Base-by-base conservation (phyloP, 2,329 filamentous ascomycete species). In the Cladosporium oxysporum region DNA sequence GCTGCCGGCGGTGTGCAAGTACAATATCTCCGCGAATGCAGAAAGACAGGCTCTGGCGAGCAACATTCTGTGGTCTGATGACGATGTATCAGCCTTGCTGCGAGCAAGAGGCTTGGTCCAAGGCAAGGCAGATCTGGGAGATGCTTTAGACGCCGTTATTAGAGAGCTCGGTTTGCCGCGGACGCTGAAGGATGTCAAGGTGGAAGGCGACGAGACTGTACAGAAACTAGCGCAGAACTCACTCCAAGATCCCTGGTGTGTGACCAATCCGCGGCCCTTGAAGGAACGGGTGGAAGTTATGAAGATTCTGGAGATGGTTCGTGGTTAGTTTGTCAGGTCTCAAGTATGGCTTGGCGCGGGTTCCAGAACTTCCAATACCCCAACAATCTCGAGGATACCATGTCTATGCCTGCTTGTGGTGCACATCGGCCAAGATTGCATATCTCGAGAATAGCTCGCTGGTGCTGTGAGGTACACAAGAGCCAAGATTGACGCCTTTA, bases 1-100 rank as follows among this genome's bases (percentile, higher is more conserved):
- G 64, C 78, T 83, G 41, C 85, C 86, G 0, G 80, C 83, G 0
- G 85, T 88, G 6, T 84, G 84, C 71, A 84, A 83, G 71, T 88
- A 80, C 71, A 89, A 88, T 66, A 73, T 79, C 58, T 44, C 50
- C 3, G 66, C 61, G 18, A 69, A 69, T 6, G 78, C 78, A 2
- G 77, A 79, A 10, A 75, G 79, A 21, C 84, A 85, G 72, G 70
- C 73, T 11, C 74, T 74, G 2, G 75, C 83, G 1, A 72, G 74
- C 8, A 71, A 79, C 5, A 76, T 81, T 8, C 73, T 86, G 5
- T 79, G 81, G 71, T 66, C 70, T 3, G 76, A 80, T 16, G 65
- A 71, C 0, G 72, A 77, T 0, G 77, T 83, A 2, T 71, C 72
- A 3, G 71, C 75, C 0, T 69, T 83, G 0, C 74, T 85, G 59